A percentile compares a stretch with the other conserved stretches of the same genome.
Evolutionary conservation across 768 basidiomycete species (phyloP).

Genomic region (Coprinopsis cinerea): DNA sequence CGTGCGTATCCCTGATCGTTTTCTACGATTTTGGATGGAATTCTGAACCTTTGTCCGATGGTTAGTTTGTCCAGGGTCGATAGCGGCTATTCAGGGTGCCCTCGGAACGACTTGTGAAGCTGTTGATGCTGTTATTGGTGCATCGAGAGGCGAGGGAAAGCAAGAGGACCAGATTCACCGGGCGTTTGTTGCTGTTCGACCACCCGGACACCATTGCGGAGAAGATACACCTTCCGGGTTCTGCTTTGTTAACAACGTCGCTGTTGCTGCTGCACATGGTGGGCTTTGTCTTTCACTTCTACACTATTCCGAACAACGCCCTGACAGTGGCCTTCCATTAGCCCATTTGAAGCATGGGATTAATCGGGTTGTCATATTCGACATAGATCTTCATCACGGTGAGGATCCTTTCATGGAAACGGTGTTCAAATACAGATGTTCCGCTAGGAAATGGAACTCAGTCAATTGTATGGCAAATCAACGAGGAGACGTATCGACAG

Average conservation of each 20-base stretch:
- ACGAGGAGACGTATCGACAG: conserved; percentile 76
- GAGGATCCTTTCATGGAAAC: conserved; percentile 10
- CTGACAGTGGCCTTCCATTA: conserved; percentile 25
- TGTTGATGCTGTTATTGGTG: conserved; percentile 58
- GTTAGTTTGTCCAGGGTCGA: conserved; percentile 71
- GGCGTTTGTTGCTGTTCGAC: conserved; percentile 83
- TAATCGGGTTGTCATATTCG: conserved; percentile 77
- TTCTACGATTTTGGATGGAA: neutral
- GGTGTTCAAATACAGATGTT: neutral
- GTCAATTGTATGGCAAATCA: conserved; percentile 85
- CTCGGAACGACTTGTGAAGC: conserved; percentile 84
- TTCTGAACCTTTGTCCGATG: conserved; percentile 2
- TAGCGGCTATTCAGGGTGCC: conserved; percentile 76
- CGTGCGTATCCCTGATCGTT: conserved; percentile 40
- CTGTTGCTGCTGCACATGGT: conserved; percentile 89
- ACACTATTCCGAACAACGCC: neutral
- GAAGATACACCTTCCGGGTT: conserved; percentile 89
- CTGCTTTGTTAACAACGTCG: conserved; percentile 94
- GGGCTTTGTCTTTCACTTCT: conserved; percentile 12
- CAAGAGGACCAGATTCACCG: conserved; percentile 19
- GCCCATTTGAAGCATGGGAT: conserved; percentile 79
- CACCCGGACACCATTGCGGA: conserved; percentile 93
- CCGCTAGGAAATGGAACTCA: conserved; percentile 87
- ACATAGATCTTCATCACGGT: conserved; percentile 93
- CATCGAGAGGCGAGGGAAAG: conserved; percentile 7